Conservation (phyloP, 805 yeast species). For the Metschnikowia drakensbergensis region DNA sequence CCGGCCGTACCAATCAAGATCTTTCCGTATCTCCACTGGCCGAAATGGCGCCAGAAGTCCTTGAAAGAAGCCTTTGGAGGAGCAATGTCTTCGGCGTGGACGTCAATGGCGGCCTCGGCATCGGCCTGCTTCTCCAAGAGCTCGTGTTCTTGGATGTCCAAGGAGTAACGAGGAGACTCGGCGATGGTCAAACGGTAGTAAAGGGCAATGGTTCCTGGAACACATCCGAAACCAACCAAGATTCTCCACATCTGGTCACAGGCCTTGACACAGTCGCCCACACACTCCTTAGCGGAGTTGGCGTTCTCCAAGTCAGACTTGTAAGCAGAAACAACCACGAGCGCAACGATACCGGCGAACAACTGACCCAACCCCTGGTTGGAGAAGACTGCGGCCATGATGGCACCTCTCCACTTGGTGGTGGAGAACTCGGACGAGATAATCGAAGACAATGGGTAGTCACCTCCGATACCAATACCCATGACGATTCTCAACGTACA, state of each 20-base stretch:
- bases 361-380: constrained; percentile 98
- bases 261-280: constrained; percentile 63
- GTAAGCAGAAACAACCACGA: constrained; percentile 73
- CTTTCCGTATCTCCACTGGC: constrained; percentile 84
- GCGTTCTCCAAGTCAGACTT: constrained; percentile 56
- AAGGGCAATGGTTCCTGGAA: constrained; percentile 80
- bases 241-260: constrained; percentile 95
- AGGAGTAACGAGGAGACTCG: constrained; percentile 88
- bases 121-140: constrained; percentile 53
- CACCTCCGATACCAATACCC: constrained; percentile 99
- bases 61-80: constrained; percentile 80
- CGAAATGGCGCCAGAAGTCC: constrained; percentile 71
- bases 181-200: constrained; percentile 93
- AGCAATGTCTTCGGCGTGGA: constrained; percentile 33
- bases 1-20: constrained; percentile 85
- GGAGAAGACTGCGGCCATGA: constrained; percentile 94
- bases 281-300: constrained; percentile 57
- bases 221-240: constrained; percentile 82
- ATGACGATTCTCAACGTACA: constrained; percentile 75
- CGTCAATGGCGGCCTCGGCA: constrained; percentile 42
- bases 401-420: constrained; percentile 97
- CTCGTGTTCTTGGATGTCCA: constrained; percentile 65
- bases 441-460: constrained; percentile 90
- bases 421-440: constrained; percentile 90
- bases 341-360: constrained; percentile 78